A percentile compares a stretch with the other conserved stretches of the same genome.
phyloP scores from a whole-genome alignment of 768 basidiomycete species.

The Gloeostereum incarnatum region DNA sequence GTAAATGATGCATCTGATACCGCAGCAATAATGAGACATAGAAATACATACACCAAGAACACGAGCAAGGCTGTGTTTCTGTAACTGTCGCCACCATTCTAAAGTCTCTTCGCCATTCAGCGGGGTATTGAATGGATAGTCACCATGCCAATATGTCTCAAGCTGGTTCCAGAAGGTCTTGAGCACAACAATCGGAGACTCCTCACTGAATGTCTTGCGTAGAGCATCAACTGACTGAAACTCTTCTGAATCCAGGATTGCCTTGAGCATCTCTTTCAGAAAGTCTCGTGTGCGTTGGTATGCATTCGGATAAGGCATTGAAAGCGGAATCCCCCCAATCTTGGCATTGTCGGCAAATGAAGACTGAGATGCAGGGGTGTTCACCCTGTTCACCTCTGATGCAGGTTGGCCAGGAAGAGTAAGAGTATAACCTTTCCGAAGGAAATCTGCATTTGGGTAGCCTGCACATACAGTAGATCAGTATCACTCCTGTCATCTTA shows the following conservation, averaged over 20 bases:
- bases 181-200: neutral
- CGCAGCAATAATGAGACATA: neutral
- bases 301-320: conserved; percentile 5
- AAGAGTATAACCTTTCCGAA: too few relatives aligned
- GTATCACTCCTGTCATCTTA: too few relatives aligned
- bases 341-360: too few relatives aligned
- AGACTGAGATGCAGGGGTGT: too few relatives aligned
- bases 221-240: neutral
- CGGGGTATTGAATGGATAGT: conserved; percentile 6
- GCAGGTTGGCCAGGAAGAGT: too few relatives aligned
- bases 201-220: neutral
- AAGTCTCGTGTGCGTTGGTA: conserved; percentile 8
- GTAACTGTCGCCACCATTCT: conserved; percentile 2
- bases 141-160: neutral
- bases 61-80: conserved; percentile 2
- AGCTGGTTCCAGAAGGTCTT: conserved; percentile 4
- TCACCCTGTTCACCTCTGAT: too few relatives aligned
- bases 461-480: too few relatives aligned
- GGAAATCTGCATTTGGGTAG: too few relatives aligned
- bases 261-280: conserved; percentile 8
- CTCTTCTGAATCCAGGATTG: too few relatives aligned
- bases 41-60: conserved; percentile 3
- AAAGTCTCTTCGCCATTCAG: neutral
- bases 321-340: too few relatives aligned
- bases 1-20: neutral